These are phyloP conservation scores for Schizosaccharomyces lindneri DNA, from an alignment of 805 yeast species.

Conservation along the genomic window DNA sequence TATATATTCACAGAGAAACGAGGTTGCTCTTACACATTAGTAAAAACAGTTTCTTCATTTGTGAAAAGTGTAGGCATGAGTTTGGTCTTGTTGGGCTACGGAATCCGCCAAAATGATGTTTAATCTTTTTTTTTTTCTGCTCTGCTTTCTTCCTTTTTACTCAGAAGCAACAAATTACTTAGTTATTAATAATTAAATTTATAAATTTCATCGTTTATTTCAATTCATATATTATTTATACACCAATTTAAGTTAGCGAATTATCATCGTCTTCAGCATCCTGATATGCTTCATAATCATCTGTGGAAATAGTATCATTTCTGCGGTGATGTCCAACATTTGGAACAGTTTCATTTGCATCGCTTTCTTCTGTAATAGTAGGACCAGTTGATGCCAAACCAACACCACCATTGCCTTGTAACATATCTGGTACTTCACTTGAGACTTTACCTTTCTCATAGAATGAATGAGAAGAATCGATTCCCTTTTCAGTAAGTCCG, in stretches of 20 bases:
- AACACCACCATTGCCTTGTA: too few relatives aligned
- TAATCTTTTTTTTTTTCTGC: background rate
- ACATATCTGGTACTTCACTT: too few relatives aligned
- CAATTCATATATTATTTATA: too few relatives aligned
- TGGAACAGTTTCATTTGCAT: background rate
- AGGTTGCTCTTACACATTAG: slow-evolving; percentile 13
- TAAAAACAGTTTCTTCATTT: slow-evolving; percentile 13
- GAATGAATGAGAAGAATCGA: too few relatives aligned
- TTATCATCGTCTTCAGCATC: background rate
- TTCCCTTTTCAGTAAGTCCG: too few relatives aligned
- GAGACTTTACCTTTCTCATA: too few relatives aligned
- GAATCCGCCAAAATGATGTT: slow-evolving; percentile 5
- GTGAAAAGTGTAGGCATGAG: slow-evolving; percentile 19
- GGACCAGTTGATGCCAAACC: background rate
- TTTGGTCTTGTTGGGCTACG: slow-evolving; percentile 16
- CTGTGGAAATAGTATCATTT: background rate
- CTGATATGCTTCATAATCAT: background rate
- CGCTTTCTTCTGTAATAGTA: background rate
- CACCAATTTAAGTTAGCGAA: too few relatives aligned
- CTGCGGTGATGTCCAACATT: background rate
- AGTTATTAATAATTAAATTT: too few relatives aligned
- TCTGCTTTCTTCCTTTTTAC: too few relatives aligned
- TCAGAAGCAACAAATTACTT: too few relatives aligned
- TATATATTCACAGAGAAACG: slow-evolving; percentile 13
- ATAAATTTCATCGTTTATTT: too few relatives aligned